These are phyloP conservation scores for Aureobasidium sp. DNA, from an alignment of 2,329 filamentous ascomycete species.

Conservation along the genomic window DNA sequence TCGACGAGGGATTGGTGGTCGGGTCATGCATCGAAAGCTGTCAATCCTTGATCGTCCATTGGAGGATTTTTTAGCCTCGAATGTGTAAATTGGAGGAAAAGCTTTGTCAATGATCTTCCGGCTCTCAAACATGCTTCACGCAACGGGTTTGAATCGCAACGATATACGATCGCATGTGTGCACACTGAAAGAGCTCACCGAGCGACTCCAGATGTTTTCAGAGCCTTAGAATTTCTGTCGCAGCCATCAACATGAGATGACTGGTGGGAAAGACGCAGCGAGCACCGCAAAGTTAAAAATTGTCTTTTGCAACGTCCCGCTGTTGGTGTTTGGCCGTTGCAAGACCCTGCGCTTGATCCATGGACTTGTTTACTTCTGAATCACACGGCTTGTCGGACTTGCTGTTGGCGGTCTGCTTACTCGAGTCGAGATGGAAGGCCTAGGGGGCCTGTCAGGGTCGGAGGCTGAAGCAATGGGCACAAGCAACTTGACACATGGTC, in stretches of 20 bases:
- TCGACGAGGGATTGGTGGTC: background rate
- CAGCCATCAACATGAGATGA: background rate
- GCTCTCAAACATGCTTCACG: background rate
- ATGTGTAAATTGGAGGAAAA: background rate
- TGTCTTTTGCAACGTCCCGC: constrained; percentile 3
- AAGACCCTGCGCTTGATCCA: background rate
- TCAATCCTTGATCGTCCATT: background rate
- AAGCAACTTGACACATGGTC: background rate
- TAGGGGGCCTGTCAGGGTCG: background rate
- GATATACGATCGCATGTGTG: background rate
- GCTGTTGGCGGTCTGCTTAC: background rate
- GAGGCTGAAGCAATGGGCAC: background rate
- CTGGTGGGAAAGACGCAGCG: background rate
- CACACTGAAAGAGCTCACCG: background rate
- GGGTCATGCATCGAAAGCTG: background rate
- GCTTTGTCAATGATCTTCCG: background rate
- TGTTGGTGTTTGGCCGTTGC: constrained; percentile 3
- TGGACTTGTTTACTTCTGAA: background rate
- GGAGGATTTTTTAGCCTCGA: background rate
- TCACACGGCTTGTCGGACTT: background rate
- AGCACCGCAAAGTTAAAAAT: background rate
- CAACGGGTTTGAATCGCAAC: background rate
- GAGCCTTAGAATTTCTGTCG: background rate
- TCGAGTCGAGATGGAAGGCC: background rate
- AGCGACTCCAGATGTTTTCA: background rate